These are phyloP conservation scores for Cinchona pubescens DNA, from an alignment of 257 asterid species.

Conservation along the genomic window DNA sequence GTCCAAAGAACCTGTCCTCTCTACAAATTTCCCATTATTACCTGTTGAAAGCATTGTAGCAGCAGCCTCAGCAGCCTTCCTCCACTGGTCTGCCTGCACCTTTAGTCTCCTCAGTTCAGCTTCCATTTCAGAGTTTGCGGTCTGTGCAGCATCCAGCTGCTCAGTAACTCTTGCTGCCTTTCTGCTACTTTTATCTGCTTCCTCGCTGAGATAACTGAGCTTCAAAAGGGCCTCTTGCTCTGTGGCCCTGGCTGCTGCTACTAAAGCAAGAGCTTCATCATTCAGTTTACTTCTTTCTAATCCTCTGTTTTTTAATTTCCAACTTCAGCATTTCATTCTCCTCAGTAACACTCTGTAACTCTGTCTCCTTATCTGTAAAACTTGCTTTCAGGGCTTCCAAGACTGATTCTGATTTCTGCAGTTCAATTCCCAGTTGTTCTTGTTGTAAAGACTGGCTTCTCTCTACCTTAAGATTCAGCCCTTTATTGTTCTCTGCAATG, in stretches of 20 bases:
- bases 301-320: slow-evolving; percentile 48
- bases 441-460: slow-evolving; percentile 16
- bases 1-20: slow-evolving; percentile 56
- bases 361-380: slow-evolving; percentile 47
- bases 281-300: slow-evolving; percentile 31
- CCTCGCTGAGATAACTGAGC: slow-evolving; percentile 61
- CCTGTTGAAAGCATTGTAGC: slow-evolving; percentile 71
- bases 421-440: slow-evolving; percentile 32
- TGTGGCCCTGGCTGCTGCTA: slow-evolving; percentile 51
- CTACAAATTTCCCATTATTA: slow-evolving; percentile 52
- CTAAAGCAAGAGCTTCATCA: slow-evolving; percentile 43
- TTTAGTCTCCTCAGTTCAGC: slow-evolving; percentile 71
- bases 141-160: slow-evolving; percentile 78
- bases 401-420: slow-evolving; percentile 34
- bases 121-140: slow-evolving; percentile 64
- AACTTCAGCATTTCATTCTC: slow-evolving; percentile 63
- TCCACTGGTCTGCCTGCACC: slow-evolving; percentile 94
- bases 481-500: slow-evolving; percentile 23
- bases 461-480: slow-evolving; percentile 22
- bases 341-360: slow-evolving; percentile 40
- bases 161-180: slow-evolving; percentile 50
- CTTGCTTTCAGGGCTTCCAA: slow-evolving; percentile 42
- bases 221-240: slow-evolving; percentile 61
- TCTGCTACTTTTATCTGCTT: slow-evolving; percentile 60
- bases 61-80: slow-evolving; percentile 96